phyloP scores from a whole-genome alignment of 257 asterid species.

The Pogostemon cablin region DNA sequence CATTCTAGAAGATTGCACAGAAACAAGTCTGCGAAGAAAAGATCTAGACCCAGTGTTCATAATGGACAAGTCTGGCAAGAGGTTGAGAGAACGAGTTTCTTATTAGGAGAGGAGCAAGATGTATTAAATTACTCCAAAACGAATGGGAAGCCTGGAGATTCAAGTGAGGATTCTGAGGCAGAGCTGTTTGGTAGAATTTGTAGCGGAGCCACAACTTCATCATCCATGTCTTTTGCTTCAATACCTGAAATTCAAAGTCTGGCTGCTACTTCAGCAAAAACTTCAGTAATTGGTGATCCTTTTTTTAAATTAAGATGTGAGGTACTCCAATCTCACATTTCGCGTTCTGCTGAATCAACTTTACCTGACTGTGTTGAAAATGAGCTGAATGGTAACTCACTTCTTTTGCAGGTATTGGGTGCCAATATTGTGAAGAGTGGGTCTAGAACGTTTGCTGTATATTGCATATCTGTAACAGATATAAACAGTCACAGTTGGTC shows the following conservation, averaged over 20 bases:
- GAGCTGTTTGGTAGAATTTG: slow-evolving; percentile 60
- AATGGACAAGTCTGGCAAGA: slow-evolving; percentile 83
- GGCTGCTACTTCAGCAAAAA: slow-evolving; percentile 61
- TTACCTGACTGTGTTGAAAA: slow-evolving; percentile 29
- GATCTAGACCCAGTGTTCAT: slow-evolving; percentile 54
- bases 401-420: slow-evolving; percentile 70
- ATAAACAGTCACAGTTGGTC: slow-evolving; percentile 85
- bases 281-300: slow-evolving; percentile 65
- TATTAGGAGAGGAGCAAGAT: slow-evolving; percentile 78
- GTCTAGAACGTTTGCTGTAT: slow-evolving; percentile 80
- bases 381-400: slow-evolving; percentile 30
- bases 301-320: slow-evolving; percentile 84
- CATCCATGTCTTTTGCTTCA: slow-evolving; percentile 65
- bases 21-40: slow-evolving; percentile 65
- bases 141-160: slow-evolving; percentile 53
- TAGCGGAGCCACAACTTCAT: slow-evolving; percentile 72
- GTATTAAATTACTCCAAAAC: slow-evolving; percentile 51
- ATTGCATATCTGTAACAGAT: slow-evolving; percentile 84
- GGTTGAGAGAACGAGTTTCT: slow-evolving; percentile 73
- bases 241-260: slow-evolving; percentile 62
- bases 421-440: slow-evolving; percentile 97
- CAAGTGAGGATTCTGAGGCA: slow-evolving; percentile 78
- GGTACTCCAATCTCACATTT: slow-evolving; percentile 51
- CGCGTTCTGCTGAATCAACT: slow-evolving; percentile 23
- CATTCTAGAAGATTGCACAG: slow-evolving; percentile 51